Percentiles rank a stretch among this genome's conserved stretches.
Evolutionary conservation across 768 basidiomycete species (phyloP).

Genomic region (Phanerochaete sordida): DNA sequence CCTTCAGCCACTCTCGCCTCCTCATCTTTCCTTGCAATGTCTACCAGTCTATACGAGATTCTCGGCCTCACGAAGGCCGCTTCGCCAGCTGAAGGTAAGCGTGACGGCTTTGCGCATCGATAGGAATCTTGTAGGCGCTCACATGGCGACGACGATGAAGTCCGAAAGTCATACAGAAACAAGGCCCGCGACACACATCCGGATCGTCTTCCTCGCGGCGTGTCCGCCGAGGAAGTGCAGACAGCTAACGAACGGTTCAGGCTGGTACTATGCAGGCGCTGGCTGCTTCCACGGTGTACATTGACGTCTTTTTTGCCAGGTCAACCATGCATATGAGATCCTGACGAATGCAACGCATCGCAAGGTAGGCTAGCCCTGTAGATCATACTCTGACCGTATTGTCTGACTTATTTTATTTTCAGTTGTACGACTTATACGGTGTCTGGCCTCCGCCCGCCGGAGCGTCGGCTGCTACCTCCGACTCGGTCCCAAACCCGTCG

Average conservation of each 20-base stretch:
- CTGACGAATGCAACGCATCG: constrained; percentile 43
- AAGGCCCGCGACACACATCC: constrained; percentile 73
- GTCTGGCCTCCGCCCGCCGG: constrained; percentile 78
- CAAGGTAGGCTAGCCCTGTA: no score
- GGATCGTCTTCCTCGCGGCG: constrained; percentile 57
- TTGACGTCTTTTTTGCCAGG: constrained; percentile 33
- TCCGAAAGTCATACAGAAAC: constrained; percentile 74
- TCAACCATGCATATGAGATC: constrained; percentile 78
- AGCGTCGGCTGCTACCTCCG: no score
- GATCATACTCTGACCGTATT: no score
- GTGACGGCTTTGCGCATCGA: neutral
- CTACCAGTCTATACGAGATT: constrained; percentile 50
- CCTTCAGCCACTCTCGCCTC: no score
- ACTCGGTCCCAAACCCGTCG: no score
- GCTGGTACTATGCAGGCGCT: no score
- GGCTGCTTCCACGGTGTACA: no score
- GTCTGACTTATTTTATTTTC: neutral
- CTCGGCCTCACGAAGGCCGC: constrained; percentile 54
- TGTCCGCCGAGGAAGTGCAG: constrained; percentile 54
- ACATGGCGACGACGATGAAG: constrained; percentile 30
- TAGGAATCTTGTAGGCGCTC: no score
- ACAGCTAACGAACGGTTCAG: constrained; percentile 57
- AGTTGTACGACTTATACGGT: constrained; percentile 70
- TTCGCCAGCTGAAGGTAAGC: constrained; percentile 60
- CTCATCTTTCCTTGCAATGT: constrained; percentile 1